Percentiles rank a stretch among this genome's conserved stretches.
Evolutionary conservation across 176 grass and related monocot species (phyloP).

Genomic region (Aegilops umbellulata): DNA sequence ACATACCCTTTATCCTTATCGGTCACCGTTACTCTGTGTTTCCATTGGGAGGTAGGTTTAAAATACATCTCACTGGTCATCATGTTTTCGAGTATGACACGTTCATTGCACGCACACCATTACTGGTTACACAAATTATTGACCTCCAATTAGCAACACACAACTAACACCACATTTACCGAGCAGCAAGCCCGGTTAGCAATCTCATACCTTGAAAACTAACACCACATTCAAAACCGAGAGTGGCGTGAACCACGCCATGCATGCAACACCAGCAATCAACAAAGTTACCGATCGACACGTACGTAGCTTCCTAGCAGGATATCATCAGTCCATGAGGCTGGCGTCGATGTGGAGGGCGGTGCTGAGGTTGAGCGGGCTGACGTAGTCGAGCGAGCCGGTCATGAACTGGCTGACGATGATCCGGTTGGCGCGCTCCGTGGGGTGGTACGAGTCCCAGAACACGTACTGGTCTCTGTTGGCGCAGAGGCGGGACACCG

Average conservation of each 20-base stretch:
- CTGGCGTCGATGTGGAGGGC: conserved; percentile 51
- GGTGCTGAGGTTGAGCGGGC: conserved; percentile 73
- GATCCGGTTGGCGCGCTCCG: conserved; percentile 78
- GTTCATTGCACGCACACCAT: not conserved
- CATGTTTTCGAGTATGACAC: not conserved
- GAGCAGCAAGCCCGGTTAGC: too few species aligned
- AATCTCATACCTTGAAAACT: too few species aligned
- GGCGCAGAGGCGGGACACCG: conserved; percentile 53
- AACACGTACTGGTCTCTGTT: conserved; percentile 64
- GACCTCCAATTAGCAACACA: not conserved
- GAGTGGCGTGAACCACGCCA: not conserved
- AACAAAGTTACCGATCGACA: not conserved
- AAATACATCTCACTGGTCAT: too few species aligned
- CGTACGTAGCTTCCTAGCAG: too few species aligned
- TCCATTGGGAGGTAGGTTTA: too few species aligned
- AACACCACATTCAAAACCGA: not conserved
- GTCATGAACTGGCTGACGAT: conserved; percentile 73
- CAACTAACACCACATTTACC: not conserved
- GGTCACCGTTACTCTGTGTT: too few species aligned
- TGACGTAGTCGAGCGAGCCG: conserved; percentile 56
- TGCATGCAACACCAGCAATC: not conserved
- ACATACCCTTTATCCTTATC: too few species aligned
- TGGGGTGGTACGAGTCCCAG: conserved; percentile 98
- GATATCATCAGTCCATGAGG: not conserved
- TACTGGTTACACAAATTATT: not conserved